Percentiles rank a stretch among this genome's conserved stretches.
phyloP scores from a whole-genome alignment of 2,329 filamentous ascomycete species.

The Parascedosporium putredinis region DNA sequence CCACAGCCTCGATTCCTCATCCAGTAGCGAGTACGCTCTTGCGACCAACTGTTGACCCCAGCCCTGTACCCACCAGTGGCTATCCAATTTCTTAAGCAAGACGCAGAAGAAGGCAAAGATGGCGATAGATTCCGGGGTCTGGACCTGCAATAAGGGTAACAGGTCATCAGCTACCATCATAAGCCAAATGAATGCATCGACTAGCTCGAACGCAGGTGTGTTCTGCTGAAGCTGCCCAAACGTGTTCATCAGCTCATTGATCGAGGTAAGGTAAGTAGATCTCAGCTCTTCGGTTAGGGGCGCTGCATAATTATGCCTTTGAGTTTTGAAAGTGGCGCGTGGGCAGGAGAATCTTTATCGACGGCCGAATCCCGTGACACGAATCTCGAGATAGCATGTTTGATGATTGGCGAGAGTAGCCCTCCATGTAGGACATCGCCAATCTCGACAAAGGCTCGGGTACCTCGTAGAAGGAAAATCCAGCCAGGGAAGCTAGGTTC shows the following conservation, averaged over 20 bases:
- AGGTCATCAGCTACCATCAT: conserved; percentile 25
- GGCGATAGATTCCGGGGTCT: conserved; percentile 20
- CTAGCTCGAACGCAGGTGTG: conserved; percentile 20
- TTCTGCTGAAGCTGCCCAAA: too few species aligned
- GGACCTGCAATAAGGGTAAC: conserved; percentile 21
- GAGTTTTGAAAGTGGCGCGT: too few species aligned
- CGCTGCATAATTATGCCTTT: too few species aligned
- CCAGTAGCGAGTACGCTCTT: conserved; percentile 21
- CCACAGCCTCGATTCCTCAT: conserved; percentile 26
- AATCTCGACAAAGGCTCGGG: too few species aligned
- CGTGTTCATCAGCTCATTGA: too few species aligned
- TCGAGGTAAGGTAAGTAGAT: too few species aligned
- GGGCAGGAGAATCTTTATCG: too few species aligned
- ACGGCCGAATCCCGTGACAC: too few species aligned
- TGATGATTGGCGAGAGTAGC: background rate
- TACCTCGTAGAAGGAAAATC: conserved; percentile 14
- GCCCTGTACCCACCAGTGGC: conserved; percentile 27
- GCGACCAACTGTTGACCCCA: conserved; percentile 23
- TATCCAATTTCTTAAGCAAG: conserved; percentile 19
- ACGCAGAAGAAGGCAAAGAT: conserved; percentile 26
- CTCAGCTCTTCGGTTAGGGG: too few species aligned
- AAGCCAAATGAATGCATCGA: conserved; percentile 30
- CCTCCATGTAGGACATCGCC: too few species aligned
- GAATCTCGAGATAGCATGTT: too few species aligned
- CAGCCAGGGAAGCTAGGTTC: conserved; percentile 12